Percentiles rank a stretch among this genome's conserved stretches.
Evolutionary conservation across 176 grass and related monocot genomes (phyloP).

Genomic region (Ampelocalamus luodianensis): DNA sequence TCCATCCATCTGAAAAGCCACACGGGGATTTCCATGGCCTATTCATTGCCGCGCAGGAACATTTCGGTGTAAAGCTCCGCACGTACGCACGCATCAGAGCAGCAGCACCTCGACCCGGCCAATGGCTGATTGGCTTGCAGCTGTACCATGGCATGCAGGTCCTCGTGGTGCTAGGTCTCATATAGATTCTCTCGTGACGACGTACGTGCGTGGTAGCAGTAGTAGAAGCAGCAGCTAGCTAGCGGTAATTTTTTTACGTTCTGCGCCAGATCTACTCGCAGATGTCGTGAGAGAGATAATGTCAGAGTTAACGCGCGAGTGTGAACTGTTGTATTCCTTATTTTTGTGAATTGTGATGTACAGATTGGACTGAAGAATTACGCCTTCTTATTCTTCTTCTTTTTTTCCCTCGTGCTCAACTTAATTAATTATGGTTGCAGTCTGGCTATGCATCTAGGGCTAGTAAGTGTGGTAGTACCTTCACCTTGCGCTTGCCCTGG

Average conservation of each 20-base stretch:
- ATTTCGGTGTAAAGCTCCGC: conserved; percentile 14
- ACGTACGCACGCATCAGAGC: background rate
- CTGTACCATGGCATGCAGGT: background rate
- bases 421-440: background rate
- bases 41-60: conserved; percentile 44
- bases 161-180: background rate
- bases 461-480: conserved; percentile 40
- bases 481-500: conserved; percentile 78
- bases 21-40: conserved; percentile 46
- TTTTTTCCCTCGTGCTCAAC: background rate
- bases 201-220: background rate
- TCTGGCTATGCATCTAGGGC: conserved; percentile 27
- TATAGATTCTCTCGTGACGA: conserved; percentile 6
- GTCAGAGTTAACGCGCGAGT: conserved; percentile 12
- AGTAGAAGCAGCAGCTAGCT: background rate
- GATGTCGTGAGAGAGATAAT: conserved; percentile 24
- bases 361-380: background rate
- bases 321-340: background rate
- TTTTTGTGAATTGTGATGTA: background rate
- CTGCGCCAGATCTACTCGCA: conserved; percentile 6
- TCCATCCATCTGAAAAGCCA: conserved; percentile 20
- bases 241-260: background rate
- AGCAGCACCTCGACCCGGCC: background rate
- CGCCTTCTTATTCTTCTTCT: background rate
- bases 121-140: background rate